Evolutionary conservation across 129 eudicot species (phyloP).

Genomic region (Daucus carota): DNA sequence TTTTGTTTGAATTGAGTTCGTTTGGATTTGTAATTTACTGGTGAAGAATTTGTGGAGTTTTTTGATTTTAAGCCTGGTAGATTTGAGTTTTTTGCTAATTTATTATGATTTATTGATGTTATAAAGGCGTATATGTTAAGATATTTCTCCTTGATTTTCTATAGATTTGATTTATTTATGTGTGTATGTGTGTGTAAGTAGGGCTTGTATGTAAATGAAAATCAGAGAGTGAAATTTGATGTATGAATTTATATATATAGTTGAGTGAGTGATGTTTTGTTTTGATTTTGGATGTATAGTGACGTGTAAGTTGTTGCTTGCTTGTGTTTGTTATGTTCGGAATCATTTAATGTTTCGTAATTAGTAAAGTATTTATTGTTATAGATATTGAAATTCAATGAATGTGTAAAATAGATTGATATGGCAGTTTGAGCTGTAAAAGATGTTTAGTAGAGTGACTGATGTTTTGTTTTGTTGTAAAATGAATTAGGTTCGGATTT

Average conservation of each 20-base stretch:
- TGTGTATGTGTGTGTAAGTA: not conserved
- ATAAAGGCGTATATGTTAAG: not conserved
- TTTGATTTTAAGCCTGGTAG: conserved; percentile 19
- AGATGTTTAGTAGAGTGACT: not conserved
- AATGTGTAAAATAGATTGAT: not conserved
- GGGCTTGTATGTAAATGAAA: not conserved
- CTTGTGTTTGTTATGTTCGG: not conserved
- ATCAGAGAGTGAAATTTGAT: not conserved
- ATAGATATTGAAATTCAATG: no score
- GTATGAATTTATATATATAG: not conserved
- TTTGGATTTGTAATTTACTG: not conserved
- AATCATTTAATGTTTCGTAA: not conserved
- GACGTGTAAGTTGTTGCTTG: not conserved
- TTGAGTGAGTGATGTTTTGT: not conserved
- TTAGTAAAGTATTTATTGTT: no score
- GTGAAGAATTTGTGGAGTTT: conserved; percentile 1
- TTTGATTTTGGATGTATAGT: not conserved
- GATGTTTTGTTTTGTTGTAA: not conserved
- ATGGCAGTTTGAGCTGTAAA: not conserved
- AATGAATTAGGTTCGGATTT: not conserved
- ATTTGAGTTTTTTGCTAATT: conserved; percentile 11
- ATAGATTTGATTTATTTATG: not conserved
- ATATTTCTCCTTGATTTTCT: not conserved
- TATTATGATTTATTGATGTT: conserved; percentile 1
- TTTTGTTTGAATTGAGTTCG: not conserved